phyloP scores from a whole-genome alignment of 805 yeast species.

The Ogataea methanolica region DNA sequence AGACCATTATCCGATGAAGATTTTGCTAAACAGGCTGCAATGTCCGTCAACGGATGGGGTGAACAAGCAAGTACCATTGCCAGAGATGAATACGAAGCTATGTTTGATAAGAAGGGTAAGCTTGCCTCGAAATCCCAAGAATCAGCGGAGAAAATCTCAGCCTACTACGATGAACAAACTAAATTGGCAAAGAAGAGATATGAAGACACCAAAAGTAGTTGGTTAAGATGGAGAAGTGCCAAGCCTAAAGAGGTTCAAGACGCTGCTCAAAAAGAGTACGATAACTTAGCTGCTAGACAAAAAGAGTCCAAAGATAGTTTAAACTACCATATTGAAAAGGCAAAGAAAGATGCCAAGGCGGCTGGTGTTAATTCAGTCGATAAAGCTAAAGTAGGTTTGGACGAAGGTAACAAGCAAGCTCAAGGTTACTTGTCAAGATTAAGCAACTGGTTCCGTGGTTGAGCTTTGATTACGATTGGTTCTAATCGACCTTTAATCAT shows the following conservation, averaged over 20 bases:
- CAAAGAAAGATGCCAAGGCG: slow-evolving; percentile 7
- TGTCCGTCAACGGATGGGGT: slow-evolving; percentile 43
- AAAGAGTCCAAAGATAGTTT: slow-evolving; percentile 21
- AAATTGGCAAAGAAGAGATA: slow-evolving; percentile 22
- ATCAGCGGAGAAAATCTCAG: slow-evolving; percentile 16
- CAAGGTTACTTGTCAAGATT: slow-evolving; percentile 18
- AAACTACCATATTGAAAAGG: slow-evolving; percentile 8
- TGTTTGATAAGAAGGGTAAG: slow-evolving; percentile 18
- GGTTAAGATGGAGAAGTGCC: slow-evolving; percentile 28
- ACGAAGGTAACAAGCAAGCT: slow-evolving; percentile 16
- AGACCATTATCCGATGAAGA: slow-evolving; percentile 22
- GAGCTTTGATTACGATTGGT: background rate
- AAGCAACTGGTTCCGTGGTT: slow-evolving; percentile 19
- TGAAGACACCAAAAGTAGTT: slow-evolving; percentile 24
- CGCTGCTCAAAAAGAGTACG: slow-evolving; percentile 21
- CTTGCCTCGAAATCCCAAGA: slow-evolving; percentile 18
- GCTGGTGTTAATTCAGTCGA: slow-evolving; percentile 9
- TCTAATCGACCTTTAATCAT: background rate
- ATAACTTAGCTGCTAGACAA: slow-evolving; percentile 16
- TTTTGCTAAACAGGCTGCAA: slow-evolving; percentile 31
- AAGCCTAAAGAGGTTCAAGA: slow-evolving; percentile 26
- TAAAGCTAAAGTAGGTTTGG: slow-evolving; percentile 13
- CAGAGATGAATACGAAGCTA: slow-evolving; percentile 34
- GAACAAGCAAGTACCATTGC: slow-evolving; percentile 40
- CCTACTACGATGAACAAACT: slow-evolving; percentile 22